Base-by-base conservation (phyloP, 257 asterid species). In the Henckelia pumila region DNA sequence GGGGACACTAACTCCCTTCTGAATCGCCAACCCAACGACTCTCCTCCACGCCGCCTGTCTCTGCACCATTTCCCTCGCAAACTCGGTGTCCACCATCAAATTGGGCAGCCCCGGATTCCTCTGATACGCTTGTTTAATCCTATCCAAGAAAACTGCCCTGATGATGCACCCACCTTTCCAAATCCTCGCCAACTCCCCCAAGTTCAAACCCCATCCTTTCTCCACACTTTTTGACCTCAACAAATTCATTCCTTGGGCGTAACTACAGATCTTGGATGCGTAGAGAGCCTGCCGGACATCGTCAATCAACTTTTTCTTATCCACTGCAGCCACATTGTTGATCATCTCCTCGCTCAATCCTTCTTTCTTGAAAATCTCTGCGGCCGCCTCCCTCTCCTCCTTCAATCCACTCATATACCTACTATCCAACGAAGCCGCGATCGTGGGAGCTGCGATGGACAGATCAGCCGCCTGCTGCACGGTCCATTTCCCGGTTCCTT, bases 101-200 rank as follows among this genome's bases (percentile, higher is more conserved):
- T 89, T 92, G 4, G 96, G 76, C 64, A 92, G 72, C n/a, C 78
- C 82, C 4, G 89, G 83, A 63, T 89, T 87, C 75, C 96, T 81
- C 84, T 81, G 95, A 70, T 92, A 92, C 0, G 98, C 96, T 68
- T 83, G 85, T 89, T 92, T 92, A 62, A 92, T 92, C 78, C 98
- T 82, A 62, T 92, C 98, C 90, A 92, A 77, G 75, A 92, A 92
- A 20, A 92, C 95, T 0, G 98, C 98, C 78, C 98, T 74, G 49
- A 92, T 92, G 35, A 92, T 92, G 69, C 98, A 92, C 65, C 98
- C 98, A 2, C 98, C 98, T 71, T 92, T 92, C 98, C 98, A 92
- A 76, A 92, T 92, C 81, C 96, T 82, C 0, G 96, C 96, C 63
- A 92, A 55, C 73, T 92, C 98, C 5, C 96, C 96, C 71, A 92